Evolutionary conservation across 352 stramenopile species (phyloP).

Genomic region (Pythium scleroteichum): DNA sequence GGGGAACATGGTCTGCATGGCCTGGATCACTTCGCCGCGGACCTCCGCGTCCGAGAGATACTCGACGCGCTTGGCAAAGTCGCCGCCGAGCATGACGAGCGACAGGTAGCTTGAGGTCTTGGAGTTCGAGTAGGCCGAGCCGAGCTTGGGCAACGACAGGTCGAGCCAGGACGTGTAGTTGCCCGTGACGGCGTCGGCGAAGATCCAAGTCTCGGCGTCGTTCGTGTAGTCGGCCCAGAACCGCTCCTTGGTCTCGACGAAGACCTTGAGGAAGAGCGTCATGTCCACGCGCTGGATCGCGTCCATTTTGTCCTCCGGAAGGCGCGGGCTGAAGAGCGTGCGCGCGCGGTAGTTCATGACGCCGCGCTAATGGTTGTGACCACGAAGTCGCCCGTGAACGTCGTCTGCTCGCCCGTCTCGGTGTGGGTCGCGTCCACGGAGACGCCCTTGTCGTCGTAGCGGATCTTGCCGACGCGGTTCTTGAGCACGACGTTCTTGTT

Average conservation of each 20-base stretch:
- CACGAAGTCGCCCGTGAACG: slow-evolving; percentile 7
- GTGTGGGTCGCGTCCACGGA: neutral
- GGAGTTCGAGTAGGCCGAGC: neutral
- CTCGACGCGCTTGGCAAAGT: slow-evolving; percentile 4
- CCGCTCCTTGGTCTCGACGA: slow-evolving; percentile 5
- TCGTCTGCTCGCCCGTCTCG: neutral
- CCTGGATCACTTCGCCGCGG: slow-evolving; percentile 7
- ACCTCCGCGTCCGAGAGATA: slow-evolving; percentile 3
- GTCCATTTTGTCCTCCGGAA: slow-evolving; percentile 7
- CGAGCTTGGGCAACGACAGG: slow-evolving; percentile 8
- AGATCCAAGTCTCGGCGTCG: slow-evolving; percentile 6
- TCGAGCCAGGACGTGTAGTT: slow-evolving; percentile 14
- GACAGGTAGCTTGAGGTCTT: slow-evolving; percentile 4
- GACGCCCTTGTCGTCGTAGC: neutral
- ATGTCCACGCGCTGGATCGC: slow-evolving; percentile 12
- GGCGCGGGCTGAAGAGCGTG: neutral
- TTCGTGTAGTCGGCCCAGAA: slow-evolving; percentile 12
- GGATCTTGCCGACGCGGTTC: slow-evolving; percentile 12
- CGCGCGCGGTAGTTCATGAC: slow-evolving; percentile 7
- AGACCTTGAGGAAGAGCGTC: slow-evolving; percentile 16
- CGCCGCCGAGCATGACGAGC: neutral
- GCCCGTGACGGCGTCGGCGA: slow-evolving; percentile 7
- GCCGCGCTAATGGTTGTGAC: slow-evolving; percentile 12
- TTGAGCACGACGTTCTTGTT: slow-evolving; percentile 14
- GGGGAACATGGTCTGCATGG: slow-evolving; percentile 12